Conservation (phyloP, 2,329 filamentous ascomycete species). For the Talaromyces sp. region DNA sequence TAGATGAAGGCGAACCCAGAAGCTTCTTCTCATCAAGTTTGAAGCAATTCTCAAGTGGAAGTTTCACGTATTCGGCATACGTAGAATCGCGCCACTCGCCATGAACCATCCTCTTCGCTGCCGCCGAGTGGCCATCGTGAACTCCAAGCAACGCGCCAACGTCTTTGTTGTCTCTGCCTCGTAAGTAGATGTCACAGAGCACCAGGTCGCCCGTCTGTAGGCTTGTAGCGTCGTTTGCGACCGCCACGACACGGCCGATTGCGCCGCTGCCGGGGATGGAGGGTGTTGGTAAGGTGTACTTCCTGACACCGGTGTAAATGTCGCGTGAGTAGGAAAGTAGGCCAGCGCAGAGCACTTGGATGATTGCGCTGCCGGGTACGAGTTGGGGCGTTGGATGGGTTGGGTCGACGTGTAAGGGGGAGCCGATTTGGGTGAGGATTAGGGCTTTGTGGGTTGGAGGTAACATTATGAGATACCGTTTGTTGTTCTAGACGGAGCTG, state of each 20-base stretch:
- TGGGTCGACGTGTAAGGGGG: conserved; percentile 1
- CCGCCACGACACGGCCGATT: conserved; percentile 11
- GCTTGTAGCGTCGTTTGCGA: conserved; percentile 3
- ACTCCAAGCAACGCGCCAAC: conserved; percentile 8
- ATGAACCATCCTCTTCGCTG: conserved; percentile 11
- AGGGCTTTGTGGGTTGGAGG: conserved; percentile 15
- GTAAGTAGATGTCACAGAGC: conserved; percentile 4
- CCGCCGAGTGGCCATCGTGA: conserved; percentile 5
- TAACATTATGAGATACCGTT: background rate
- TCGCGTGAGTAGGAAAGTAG: conserved; percentile 12
- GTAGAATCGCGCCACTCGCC: conserved; percentile 15
- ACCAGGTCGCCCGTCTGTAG: conserved; percentile 16
- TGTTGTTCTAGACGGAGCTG: background rate
- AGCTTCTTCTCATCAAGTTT: conserved; percentile 5
- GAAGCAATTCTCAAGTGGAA: conserved; percentile 15
- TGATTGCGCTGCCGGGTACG: conserved; percentile 11
- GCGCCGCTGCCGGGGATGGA: conserved; percentile 9
- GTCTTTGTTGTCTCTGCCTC: background rate
- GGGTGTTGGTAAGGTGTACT: conserved; percentile 12
- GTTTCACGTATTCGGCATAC: conserved; percentile 14
- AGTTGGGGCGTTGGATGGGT: background rate
- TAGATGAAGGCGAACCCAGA: background rate
- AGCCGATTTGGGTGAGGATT: conserved; percentile 4
- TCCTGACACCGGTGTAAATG: conserved; percentile 13
- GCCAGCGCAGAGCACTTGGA: conserved; percentile 2